Base-by-base conservation (phyloP, 1,284 basidiomycete species). In the Fomitopsis schrenkii region DNA sequence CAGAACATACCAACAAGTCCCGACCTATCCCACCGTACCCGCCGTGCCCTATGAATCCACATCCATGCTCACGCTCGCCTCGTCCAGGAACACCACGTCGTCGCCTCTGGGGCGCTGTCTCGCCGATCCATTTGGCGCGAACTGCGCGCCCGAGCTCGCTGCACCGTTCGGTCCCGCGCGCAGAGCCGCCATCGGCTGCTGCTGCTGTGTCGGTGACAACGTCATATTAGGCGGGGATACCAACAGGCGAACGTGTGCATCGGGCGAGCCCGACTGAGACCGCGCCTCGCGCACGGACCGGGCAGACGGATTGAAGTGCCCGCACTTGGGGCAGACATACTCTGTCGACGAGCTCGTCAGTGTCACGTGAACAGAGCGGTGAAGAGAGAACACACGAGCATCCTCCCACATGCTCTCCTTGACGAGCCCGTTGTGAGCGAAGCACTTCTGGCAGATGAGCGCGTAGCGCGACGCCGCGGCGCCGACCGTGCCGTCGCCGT, bases 371-470 rank as follows among this genome's bases (percentile, higher is more conserved):
- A 19, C 40, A 19, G 7, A 10, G 35, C 60, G 57, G 50, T n/a
- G 28, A 17, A 28, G 40, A 42, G 38, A 40, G 19, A 35, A 69
- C 94, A 76, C 70, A 97, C 96, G 94, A 58, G 94, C 86, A 64
- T 94, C 88, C 69, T 94, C 90, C 86, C 93, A 97, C 74, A 93
- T 84, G 62, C 86, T 88, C 73, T 95, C 92, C 63, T 91, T 90
- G 4, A 97, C 93, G 9, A 99, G 81, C 0, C 97, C 97, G 70
- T 99, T 99, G 76, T 99, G 97, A 15, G 87, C 78, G 71, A 94
- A 97, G 73, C 97, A 99, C 67, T 90, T 89, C 62, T 88, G 87
- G 75, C 97, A 99, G 46, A 99, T 97, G 60, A 99, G 83, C 1
- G 97, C 97, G 70, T 96, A 99, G 62, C 93, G 88, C 33, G 82